phyloP scores from a whole-genome alignment of 441 rosid species.

The Populus hybrid region DNA sequence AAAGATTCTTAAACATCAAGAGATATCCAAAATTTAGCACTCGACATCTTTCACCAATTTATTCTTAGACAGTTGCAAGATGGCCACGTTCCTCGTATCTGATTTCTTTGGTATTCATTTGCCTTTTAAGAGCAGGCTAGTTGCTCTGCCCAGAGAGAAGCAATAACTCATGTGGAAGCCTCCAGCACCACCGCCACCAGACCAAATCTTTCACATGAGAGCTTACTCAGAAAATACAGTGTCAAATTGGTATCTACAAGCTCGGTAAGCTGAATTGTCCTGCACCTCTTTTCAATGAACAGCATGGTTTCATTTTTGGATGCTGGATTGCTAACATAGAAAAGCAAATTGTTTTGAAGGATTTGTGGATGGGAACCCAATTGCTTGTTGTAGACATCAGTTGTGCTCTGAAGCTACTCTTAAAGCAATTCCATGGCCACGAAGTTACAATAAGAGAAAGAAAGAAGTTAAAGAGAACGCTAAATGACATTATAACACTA shows the following conservation, averaged over 20 bases:
- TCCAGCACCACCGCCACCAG: slow-evolving; percentile 8
- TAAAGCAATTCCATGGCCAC: slow-evolving; percentile 42
- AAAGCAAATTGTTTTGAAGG: slow-evolving; percentile 32
- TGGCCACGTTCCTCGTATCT: no score
- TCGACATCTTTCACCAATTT: no score
- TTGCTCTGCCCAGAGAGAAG: slow-evolving; percentile 20
- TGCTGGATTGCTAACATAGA: slow-evolving; percentile 6
- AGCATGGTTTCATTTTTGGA: background rate
- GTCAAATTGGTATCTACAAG: slow-evolving; percentile 38
- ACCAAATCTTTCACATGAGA: slow-evolving; percentile 22
- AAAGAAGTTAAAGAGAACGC: slow-evolving; percentile 45
- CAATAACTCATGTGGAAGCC: slow-evolving; percentile 16
- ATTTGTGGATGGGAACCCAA: slow-evolving; percentile 58
- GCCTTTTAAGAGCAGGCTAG: slow-evolving; percentile 28
- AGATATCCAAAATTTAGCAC: no score
- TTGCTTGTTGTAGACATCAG: slow-evolving; percentile 50
- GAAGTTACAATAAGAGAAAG: slow-evolving; percentile 41
- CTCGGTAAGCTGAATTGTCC: slow-evolving; percentile 35
- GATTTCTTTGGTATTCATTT: background rate
- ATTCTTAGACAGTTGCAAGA: no score
- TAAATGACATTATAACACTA: slow-evolving; percentile 51
- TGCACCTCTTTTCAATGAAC: slow-evolving; percentile 5
- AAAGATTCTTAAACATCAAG: no score
- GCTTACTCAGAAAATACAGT: slow-evolving; percentile 45
- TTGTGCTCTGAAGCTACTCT: slow-evolving; percentile 42